Evolutionary conservation across 495 filamentous ascomycete genomes (phyloP).

Genomic region (Mytilinidion resinicola): DNA sequence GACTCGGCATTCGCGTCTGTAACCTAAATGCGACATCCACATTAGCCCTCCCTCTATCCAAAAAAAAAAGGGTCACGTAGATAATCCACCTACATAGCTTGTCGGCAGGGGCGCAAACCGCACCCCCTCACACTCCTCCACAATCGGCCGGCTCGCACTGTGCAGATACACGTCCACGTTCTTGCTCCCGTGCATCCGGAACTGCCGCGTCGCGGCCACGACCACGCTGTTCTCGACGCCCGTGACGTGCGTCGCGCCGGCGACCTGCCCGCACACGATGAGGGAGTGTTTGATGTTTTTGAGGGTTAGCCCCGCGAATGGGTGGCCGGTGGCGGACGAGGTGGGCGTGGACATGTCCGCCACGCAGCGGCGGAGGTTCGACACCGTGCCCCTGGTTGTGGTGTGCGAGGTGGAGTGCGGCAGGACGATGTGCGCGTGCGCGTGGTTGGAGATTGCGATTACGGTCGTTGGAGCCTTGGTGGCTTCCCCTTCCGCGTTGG

Average conservation of each 20-base stretch:
- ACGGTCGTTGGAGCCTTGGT: constrained; percentile 53
- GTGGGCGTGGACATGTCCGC: constrained; percentile 72
- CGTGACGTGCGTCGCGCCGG: constrained; percentile 78
- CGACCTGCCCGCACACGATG: constrained; percentile 68
- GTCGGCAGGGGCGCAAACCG: constrained; percentile 70
- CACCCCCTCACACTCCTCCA: constrained; percentile 77
- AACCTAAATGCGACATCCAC: not conserved
- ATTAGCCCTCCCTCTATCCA: not conserved
- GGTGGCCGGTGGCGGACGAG: constrained; percentile 39
- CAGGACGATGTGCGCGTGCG: constrained; percentile 62
- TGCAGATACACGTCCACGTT: constrained; percentile 77
- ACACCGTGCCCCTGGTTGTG: constrained; percentile 65
- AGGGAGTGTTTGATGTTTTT: constrained; percentile 63
- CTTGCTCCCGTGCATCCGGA: constrained; percentile 81
- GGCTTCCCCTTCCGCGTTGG: not conserved
- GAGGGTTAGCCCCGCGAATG: constrained; percentile 69
- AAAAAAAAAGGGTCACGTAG: not conserved
- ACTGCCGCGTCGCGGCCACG: constrained; percentile 65
- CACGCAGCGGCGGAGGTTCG: constrained; percentile 63
- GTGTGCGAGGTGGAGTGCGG: constrained; percentile 59
- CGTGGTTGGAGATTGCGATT: constrained; percentile 59
- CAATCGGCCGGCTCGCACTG: constrained; percentile 78
- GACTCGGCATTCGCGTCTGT: constrained; percentile 25
- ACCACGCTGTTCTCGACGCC: constrained; percentile 64
- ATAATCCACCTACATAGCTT: constrained; percentile 54